Conservation (phyloP, 2,329 filamentous ascomycete species). For the Geosmithia flava region DNA sequence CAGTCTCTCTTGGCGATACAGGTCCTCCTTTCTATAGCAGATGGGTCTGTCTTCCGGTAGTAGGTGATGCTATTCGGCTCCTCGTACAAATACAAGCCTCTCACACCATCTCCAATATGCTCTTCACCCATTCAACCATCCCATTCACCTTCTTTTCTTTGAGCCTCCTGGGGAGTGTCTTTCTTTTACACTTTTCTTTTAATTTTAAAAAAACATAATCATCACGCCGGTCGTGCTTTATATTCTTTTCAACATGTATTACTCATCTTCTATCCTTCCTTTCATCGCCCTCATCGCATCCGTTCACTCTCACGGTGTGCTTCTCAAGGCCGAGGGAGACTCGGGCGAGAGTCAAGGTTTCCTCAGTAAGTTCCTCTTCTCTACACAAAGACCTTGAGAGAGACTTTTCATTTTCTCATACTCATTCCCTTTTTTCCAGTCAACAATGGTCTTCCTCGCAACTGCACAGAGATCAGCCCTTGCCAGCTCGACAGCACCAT, state of each 20-base stretch:
- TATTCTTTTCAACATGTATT: background rate
- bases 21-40: background rate
- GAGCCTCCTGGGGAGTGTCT: background rate
- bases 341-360: background rate
- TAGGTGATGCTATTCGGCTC: background rate
- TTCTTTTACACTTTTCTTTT: background rate
- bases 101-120: background rate
- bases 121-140: background rate
- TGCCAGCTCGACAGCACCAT: background rate
- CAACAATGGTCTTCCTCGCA: background rate
- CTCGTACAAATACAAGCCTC: background rate
- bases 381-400: background rate
- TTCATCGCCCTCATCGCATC: background rate
- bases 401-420: background rate
- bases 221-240: background rate
- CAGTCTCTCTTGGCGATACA: background rate
- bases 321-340: background rate
- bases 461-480: background rate
- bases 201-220: background rate
- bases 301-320: background rate
- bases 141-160: background rate
- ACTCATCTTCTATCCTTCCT: background rate
- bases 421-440: background rate
- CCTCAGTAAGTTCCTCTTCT: background rate
- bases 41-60: background rate